Evolutionary conservation across 2,329 filamentous ascomycete species (phyloP).

Genomic region (Claviceps quebecensis): DNA sequence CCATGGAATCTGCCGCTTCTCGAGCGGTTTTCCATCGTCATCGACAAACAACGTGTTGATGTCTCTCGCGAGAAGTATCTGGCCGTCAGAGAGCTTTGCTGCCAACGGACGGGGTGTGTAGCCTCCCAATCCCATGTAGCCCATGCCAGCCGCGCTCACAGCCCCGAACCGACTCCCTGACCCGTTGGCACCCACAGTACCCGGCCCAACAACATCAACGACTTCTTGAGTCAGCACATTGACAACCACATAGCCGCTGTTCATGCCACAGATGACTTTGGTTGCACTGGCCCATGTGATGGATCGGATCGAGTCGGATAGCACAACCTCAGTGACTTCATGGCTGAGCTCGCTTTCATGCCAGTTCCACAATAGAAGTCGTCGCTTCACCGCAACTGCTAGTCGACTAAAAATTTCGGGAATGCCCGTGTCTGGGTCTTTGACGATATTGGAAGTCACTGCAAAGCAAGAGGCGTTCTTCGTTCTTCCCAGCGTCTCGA

Average conservation of each 20-base stretch:
- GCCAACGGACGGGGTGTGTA: slow-evolving; percentile 86
- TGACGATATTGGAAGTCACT: slow-evolving; percentile 89
- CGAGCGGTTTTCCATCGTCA: slow-evolving; percentile 63
- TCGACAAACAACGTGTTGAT: slow-evolving; percentile 91
- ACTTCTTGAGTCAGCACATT: slow-evolving; percentile 63
- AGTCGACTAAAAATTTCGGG: slow-evolving; percentile 85
- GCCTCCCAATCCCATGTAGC: slow-evolving; percentile 87
- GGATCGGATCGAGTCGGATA: slow-evolving; percentile 74
- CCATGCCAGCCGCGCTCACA: slow-evolving; percentile 76
- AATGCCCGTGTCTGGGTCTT: slow-evolving; percentile 73
- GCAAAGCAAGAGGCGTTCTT: slow-evolving; percentile 85
- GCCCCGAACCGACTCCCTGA: slow-evolving; percentile 68
- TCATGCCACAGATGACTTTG: slow-evolving; percentile 79
- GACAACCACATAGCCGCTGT: slow-evolving; percentile 79
- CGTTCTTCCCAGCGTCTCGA: slow-evolving; percentile 67
- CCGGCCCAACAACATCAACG: slow-evolving; percentile 67
- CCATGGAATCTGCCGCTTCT: slow-evolving; percentile 88
- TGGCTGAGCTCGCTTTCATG: slow-evolving; percentile 77
- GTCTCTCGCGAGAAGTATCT: slow-evolving; percentile 92
- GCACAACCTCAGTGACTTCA: slow-evolving; percentile 60
- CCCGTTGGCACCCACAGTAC: slow-evolving; percentile 48
- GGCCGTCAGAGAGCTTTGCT: slow-evolving; percentile 64
- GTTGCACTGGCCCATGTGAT: slow-evolving; percentile 85
- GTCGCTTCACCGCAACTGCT: slow-evolving; percentile 85
- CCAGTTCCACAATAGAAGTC: slow-evolving; percentile 87